Conservation (phyloP, 2,329 filamentous ascomycete genomes). For the Mollisia scopiformis region DNA sequence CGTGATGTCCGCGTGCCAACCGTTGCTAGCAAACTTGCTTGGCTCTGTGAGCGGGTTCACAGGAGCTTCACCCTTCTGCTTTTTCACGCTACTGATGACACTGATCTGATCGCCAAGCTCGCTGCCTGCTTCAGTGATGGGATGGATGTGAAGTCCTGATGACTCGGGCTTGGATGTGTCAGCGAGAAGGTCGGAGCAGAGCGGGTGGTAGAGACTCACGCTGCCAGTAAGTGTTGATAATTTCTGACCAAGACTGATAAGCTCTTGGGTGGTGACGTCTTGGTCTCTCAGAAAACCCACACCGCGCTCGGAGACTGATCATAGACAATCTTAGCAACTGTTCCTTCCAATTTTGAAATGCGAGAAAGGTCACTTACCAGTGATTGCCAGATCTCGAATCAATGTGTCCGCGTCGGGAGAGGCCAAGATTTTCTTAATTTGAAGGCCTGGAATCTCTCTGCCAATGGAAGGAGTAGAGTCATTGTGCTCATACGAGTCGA, state of each 20-base stretch:
- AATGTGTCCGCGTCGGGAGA: constrained; percentile 52
- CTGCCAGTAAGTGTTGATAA: constrained; percentile 34
- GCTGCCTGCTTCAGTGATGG: constrained; percentile 51
- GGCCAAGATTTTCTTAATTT: constrained; percentile 60
- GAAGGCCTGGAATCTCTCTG: constrained; percentile 58
- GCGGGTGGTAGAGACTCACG: neutral
- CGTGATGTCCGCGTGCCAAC: constrained; percentile 57
- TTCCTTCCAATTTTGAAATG: neutral
- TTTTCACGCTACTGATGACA: constrained; percentile 54
- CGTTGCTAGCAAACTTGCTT: constrained; percentile 51
- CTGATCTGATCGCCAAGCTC: constrained; percentile 58
- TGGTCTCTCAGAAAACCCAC: constrained; percentile 60
- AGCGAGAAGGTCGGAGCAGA: neutral
- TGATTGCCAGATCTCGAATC: constrained; percentile 59
- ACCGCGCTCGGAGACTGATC: constrained; percentile 60
- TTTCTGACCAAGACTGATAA: constrained; percentile 48
- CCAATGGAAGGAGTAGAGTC: constrained; percentile 42
- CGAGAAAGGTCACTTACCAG: constrained; percentile 37
- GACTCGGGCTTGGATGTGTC: constrained; percentile 24
- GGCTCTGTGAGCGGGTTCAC: constrained; percentile 50
- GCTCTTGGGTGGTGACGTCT: constrained; percentile 46
- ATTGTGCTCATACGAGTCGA: constrained; percentile 23
- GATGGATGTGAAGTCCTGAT: constrained; percentile 59
- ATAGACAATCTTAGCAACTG: constrained; percentile 35
- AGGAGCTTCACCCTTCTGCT: constrained; percentile 33